These are phyloP conservation scores for Talaromyces sp. DNA, from an alignment of 2,329 filamentous ascomycete genomes.

Conservation along the genomic window DNA sequence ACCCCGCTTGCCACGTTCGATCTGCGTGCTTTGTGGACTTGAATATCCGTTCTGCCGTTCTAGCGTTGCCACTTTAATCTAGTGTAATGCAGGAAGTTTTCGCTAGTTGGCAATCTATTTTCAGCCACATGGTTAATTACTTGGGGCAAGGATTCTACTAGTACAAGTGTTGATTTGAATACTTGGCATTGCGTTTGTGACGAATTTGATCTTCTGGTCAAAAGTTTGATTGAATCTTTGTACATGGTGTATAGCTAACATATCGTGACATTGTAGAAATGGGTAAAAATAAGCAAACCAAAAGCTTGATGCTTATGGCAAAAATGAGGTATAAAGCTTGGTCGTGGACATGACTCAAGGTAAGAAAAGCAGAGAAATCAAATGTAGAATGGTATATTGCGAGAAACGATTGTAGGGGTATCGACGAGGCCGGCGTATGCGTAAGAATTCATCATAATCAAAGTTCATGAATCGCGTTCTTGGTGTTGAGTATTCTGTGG, in stretches of 20 bases:
- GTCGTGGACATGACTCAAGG: neutral
- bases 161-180: too few species aligned
- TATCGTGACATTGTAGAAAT: too few species aligned
- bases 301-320: neutral
- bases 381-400: neutral
- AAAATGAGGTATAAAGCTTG: neutral
- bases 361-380: neutral
- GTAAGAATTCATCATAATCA: neutral
- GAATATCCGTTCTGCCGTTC: neutral
- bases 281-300: neutral
- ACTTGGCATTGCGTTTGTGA: too few species aligned
- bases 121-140: too few species aligned
- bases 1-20: neutral
- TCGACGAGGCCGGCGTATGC: neutral
- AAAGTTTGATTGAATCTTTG: too few species aligned
- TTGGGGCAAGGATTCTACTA: too few species aligned
- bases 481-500: constrained; percentile 1
- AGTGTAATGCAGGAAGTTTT: neutral
- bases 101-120: neutral
- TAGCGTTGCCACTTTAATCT: neutral
- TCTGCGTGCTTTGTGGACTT: neutral
- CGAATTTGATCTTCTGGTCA: too few species aligned
- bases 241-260: too few species aligned
- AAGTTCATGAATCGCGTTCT: neutral
- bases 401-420: constrained; percentile 1